phyloP scores from a whole-genome alignment of 2,329 filamentous ascomycete species.

The Penicillium capsulatum region DNA sequence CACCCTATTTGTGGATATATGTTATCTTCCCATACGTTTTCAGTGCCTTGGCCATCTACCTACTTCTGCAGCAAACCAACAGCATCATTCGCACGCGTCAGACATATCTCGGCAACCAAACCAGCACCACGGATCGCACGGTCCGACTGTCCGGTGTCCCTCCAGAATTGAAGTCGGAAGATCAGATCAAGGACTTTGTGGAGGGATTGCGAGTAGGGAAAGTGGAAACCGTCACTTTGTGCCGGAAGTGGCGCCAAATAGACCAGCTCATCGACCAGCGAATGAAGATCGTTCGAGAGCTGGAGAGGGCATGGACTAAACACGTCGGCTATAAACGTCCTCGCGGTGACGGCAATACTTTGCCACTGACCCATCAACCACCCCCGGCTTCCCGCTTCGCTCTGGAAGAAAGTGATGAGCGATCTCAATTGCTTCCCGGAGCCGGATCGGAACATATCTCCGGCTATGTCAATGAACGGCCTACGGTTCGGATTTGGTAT shows the following conservation, averaged over 20 bases:
- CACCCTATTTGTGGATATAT: constrained; percentile 81
- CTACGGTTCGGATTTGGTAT: constrained; percentile 71
- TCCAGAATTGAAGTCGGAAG: constrained; percentile 69
- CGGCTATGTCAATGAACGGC: constrained; percentile 50
- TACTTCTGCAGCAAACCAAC: constrained; percentile 77
- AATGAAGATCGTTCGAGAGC: constrained; percentile 59
- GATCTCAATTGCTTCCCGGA: constrained; percentile 55
- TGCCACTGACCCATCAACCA: constrained; percentile 51
- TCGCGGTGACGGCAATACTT: constrained; percentile 39
- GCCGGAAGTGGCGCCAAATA: constrained; percentile 78
- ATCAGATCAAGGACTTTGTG: constrained; percentile 77
- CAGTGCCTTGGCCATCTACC: constrained; percentile 72
- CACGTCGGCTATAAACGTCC: constrained; percentile 59
- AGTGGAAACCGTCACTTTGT: constrained; percentile 82
- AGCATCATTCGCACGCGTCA: constrained; percentile 82
- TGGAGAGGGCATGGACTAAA: constrained; percentile 81
- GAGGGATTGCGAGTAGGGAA: constrained; percentile 84
- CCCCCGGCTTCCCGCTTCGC: constrained; percentile 32
- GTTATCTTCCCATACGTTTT: constrained; percentile 94
- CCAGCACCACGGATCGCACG: constrained; percentile 91
- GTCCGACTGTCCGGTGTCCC: constrained; percentile 90
- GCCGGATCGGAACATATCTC: constrained; percentile 41
- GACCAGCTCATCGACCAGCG: constrained; percentile 70
- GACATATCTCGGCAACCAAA: constrained; percentile 86
- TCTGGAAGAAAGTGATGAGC: constrained; percentile 52